Percentiles rank a stretch among this genome's conserved stretches.
These are phyloP conservation scores for Phaeophleospora eucalypticola DNA, from an alignment of 2,329 filamentous ascomycete species.

Conservation along the genomic window DNA sequence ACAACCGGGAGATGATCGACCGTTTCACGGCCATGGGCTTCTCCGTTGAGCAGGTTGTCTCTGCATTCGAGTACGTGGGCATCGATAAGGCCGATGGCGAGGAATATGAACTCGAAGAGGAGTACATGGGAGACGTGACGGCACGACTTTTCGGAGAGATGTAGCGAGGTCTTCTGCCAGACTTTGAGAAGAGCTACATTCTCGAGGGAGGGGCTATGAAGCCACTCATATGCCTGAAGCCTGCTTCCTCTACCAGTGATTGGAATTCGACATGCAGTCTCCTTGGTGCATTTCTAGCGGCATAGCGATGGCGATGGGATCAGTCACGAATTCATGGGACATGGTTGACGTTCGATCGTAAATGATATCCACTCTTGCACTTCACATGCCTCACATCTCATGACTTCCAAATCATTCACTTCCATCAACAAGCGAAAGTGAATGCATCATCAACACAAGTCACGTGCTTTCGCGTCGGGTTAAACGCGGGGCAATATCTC, in stretches of 20 bases:
- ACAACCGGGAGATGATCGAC: constrained; percentile 77
- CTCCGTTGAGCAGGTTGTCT: constrained; percentile 77
- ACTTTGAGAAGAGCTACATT: not conserved
- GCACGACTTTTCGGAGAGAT: constrained; percentile 77
- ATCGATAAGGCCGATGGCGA: constrained; percentile 74
- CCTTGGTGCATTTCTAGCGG: not conserved
- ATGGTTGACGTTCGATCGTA: not conserved
- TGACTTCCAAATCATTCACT: too few relatives aligned
- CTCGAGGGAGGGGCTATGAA: too few relatives aligned
- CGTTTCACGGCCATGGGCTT: constrained; percentile 91
- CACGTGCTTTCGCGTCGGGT: too few relatives aligned
- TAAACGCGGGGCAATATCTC: too few relatives aligned
- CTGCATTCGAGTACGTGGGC: constrained; percentile 74
- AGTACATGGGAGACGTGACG: constrained; percentile 85
- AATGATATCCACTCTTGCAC: not conserved
- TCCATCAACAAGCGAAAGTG: too few relatives aligned
- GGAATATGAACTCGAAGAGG: constrained; percentile 84
- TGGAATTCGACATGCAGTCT: not conserved
- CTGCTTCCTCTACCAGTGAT: not conserved
- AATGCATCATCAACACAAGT: too few relatives aligned
- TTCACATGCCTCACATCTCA: not conserved
- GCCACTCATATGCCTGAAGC: not conserved
- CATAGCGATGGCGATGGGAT: not conserved
- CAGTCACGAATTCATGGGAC: not conserved
- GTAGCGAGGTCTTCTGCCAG: constrained; percentile 28